phyloP scores from a whole-genome alignment of 2,329 filamentous ascomycete genomes.

The Ophiostoma montium region DNA sequence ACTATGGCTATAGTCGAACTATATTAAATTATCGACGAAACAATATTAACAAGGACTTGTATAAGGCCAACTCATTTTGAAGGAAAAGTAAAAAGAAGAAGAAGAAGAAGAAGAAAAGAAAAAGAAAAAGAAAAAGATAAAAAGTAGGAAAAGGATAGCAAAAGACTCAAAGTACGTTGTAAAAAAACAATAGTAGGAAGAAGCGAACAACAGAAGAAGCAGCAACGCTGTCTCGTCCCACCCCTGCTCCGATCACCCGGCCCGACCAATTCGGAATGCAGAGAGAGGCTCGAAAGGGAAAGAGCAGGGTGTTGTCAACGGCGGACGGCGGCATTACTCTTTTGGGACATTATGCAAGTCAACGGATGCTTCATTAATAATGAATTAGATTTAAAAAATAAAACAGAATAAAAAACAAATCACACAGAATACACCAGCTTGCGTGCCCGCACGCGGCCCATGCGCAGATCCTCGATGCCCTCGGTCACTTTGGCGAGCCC shows the following conservation, averaged over 20 bases:
- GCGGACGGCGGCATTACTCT: too few relatives aligned
- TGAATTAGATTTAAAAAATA: too few relatives aligned
- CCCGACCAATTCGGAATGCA: too few relatives aligned
- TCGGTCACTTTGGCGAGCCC: slow-evolving; percentile 6
- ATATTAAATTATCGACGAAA: too few relatives aligned
- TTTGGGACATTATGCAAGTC: too few relatives aligned
- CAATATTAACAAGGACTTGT: neutral
- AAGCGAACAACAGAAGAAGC: neutral
- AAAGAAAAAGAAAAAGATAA: neutral
- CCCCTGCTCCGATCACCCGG: too few relatives aligned
- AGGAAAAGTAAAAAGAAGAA: neutral
- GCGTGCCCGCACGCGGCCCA: slow-evolving; percentile 8
- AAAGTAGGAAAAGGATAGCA: neutral
- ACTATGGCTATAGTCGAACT: too few relatives aligned
- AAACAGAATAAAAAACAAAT: neutral
- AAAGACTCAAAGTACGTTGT: too few relatives aligned
- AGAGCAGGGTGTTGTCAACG: too few relatives aligned
- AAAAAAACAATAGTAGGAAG: neutral
- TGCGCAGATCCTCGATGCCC: slow-evolving; percentile 10
- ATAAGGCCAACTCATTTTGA: too few relatives aligned
- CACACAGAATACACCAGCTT: slow-evolving; percentile 9
- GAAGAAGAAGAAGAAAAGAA: neutral
- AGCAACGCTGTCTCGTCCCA: neutral
- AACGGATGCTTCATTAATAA: too few relatives aligned
- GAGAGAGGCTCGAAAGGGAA: too few relatives aligned